These are phyloP conservation scores for Neonectria hederae DNA, from an alignment of 2,329 filamentous ascomycete species.

Conservation along the genomic window DNA sequence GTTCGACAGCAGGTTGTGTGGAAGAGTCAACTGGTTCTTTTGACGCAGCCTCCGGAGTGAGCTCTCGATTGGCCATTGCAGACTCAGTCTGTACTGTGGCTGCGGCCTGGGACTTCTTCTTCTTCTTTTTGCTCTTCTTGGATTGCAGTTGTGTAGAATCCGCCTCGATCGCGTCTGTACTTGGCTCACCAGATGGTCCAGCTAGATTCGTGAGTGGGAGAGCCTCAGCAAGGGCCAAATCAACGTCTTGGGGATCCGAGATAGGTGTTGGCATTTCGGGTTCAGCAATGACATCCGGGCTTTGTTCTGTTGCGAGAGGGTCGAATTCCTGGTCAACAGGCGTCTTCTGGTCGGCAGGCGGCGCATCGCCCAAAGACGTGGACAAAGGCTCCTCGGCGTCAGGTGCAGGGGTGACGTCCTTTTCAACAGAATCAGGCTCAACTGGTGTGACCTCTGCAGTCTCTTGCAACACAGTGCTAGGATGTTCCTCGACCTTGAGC, in stretches of 20 bases:
- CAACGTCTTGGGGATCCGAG: background rate
- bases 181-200: slow-evolving; percentile 10
- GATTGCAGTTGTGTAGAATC: slow-evolving; percentile 20
- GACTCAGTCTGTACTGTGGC: slow-evolving; percentile 2
- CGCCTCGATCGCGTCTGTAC: slow-evolving; percentile 6
- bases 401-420: background rate
- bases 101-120: slow-evolving; percentile 38
- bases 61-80: slow-evolving; percentile 11
- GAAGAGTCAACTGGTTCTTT: background rate
- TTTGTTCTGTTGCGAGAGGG: background rate
- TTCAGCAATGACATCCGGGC: background rate
- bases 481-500: background rate
- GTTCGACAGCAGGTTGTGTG: background rate
- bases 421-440: slow-evolving; percentile 7
- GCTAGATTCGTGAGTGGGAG: slow-evolving; percentile 23
- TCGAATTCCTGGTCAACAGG: slow-evolving; percentile 6
- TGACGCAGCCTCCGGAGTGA: slow-evolving; percentile 5
- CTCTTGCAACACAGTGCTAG: background rate
- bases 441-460: background rate
- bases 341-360: background rate
- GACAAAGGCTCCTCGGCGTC: slow-evolving; percentile 6
- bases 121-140: slow-evolving; percentile 40
- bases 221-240: background rate
- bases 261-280: slow-evolving; percentile 20
- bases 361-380: slow-evolving; percentile 6